Evolutionary conservation across 1,139 yeast species (phyloP), one percentile per base, ranked within the genome.

Genomic region (Candida pseudoviswanathii): DNA sequence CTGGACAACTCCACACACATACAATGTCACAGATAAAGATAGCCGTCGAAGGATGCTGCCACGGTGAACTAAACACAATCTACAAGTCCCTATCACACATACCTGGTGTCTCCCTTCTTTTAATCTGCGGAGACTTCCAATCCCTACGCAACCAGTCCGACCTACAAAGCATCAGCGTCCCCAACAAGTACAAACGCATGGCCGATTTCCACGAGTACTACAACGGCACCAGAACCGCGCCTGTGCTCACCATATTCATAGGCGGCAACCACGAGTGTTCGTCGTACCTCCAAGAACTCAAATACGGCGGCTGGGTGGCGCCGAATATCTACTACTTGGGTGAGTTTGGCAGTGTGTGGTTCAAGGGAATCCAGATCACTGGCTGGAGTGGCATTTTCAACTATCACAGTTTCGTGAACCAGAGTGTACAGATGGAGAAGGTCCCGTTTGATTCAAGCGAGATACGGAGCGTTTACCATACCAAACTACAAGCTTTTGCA

Each of bases 191-290:
- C 57, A 73, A 73, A 46, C 66, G 66, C 43, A 63, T 90, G 58
- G 97, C 96, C 0, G 96, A 91, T 60, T 94, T 94, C 64, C 82
- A 80, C 48, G 70, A 79, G 27, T 94, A 92, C 65, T 90, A 89
- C 59, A 64, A 65, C 1, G 94, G 95, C 0, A 55, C 57, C 11
- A 70, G 68, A 45, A 65, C 51, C 31, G 97, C 97, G 0, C 96
- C 97, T 0, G 76, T 86, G 2, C 67, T 84, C 41, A 94, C 99
- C 0, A 58, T 94, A 0, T 86, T 94, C 57, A 82, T 95, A 43
- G 99, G 99, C 2, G 99, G 99, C 0, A 94, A 94, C 67, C 99
- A 94, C 61, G 99, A 94, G 63, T 84, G 95, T 6, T 87, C 95
- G 50, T 81, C 85, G 53, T 89, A 88, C 64, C 62, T 94, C 55